Conservation (phyloP, 768 basidiomycete species). For the Kwoniella newhampshirensis region DNA sequence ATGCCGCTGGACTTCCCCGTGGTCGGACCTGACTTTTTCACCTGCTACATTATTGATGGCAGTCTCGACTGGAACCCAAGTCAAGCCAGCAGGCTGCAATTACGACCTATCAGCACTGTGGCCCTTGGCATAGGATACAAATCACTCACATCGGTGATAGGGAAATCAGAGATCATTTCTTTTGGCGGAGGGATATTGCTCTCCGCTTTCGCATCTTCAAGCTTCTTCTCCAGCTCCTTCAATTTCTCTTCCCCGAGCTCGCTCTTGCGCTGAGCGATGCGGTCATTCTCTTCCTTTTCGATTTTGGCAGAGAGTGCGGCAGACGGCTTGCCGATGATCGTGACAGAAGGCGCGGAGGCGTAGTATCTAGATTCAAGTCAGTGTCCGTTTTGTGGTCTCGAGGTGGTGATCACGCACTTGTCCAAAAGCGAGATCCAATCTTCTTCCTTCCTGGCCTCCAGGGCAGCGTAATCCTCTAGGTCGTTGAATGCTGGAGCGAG, state of each 20-base stretch:
- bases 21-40: conserved; percentile 48
- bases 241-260: conserved; percentile 78
- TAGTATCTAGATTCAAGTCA: conserved; percentile 64
- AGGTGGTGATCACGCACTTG: conserved; percentile 59
- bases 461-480: conserved; percentile 65
- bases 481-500: conserved; percentile 73
- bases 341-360: conserved; percentile 67
- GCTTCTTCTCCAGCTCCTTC: conserved; percentile 63
- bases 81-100: conserved; percentile 63
- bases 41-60: conserved; percentile 40
- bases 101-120: background rate
- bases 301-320: conserved; percentile 75
- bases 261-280: conserved; percentile 68
- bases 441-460: conserved; percentile 69
- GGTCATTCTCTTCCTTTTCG: conserved; percentile 74
- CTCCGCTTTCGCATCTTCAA: conserved; percentile 81
- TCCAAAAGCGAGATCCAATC: conserved; percentile 76
- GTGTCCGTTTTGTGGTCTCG: background rate
- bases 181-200: conserved; percentile 79
- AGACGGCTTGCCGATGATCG: conserved; percentile 86
- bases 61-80: conserved; percentile 79
- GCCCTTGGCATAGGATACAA: background rate
- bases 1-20: conserved; percentile 61
- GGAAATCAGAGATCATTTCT: conserved; percentile 77
- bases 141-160: conserved; percentile 74